Conservation (phyloP, 1,139 yeast species). For the Diutina rugosa region DNA sequence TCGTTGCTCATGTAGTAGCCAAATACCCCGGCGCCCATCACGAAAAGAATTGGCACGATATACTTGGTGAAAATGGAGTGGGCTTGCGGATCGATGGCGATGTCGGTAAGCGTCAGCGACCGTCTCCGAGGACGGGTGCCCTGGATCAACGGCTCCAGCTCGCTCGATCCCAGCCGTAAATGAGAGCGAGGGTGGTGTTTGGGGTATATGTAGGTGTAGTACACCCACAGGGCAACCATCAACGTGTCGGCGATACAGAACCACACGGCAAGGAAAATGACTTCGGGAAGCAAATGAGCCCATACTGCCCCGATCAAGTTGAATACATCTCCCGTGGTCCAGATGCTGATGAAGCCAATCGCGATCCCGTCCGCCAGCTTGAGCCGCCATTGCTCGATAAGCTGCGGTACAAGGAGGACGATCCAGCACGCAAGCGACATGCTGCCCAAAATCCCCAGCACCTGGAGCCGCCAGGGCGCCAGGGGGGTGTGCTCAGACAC, state of each 20-base stretch:
- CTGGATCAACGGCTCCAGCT: background rate
- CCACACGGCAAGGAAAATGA: slow-evolving; percentile 60
- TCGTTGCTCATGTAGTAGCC: slow-evolving; percentile 41
- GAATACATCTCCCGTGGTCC: slow-evolving; percentile 65
- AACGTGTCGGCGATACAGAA: slow-evolving; percentile 57
- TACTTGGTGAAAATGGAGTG: slow-evolving; percentile 38
- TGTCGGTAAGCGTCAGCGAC: slow-evolving; percentile 30
- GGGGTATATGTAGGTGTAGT: slow-evolving; percentile 35
- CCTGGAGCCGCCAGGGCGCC: background rate
- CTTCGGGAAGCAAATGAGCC: slow-evolving; percentile 64
- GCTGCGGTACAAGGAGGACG: slow-evolving; percentile 67
- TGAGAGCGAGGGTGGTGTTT: slow-evolving; percentile 13
- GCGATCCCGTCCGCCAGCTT: slow-evolving; percentile 75
- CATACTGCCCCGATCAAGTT: slow-evolving; percentile 58
- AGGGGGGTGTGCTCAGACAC: background rate
- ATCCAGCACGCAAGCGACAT: slow-evolving; percentile 55
- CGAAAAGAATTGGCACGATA: slow-evolving; percentile 49
- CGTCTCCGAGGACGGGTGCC: slow-evolving; percentile 13
- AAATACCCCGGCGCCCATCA: slow-evolving; percentile 50
- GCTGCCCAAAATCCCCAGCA: background rate
- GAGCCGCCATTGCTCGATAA: slow-evolving; percentile 69
- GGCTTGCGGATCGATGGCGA: slow-evolving; percentile 27
- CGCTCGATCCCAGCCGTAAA: background rate
- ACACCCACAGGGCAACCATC: slow-evolving; percentile 49
- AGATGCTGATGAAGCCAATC: slow-evolving; percentile 50